phyloP scores from a whole-genome alignment of 2,329 filamentous ascomycete species.

The Trichoderma atrobrunneum region DNA sequence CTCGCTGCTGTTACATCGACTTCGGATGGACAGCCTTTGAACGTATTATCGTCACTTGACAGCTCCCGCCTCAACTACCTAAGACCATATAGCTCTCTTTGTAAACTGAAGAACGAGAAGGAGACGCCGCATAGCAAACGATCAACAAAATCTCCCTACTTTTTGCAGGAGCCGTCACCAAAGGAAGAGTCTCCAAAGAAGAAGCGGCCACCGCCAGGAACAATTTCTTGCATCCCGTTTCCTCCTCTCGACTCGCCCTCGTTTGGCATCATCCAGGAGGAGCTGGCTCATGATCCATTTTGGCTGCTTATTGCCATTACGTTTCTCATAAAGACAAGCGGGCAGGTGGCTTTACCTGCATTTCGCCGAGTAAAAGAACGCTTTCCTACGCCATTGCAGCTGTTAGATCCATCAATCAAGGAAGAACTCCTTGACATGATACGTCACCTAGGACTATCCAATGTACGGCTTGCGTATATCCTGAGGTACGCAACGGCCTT shows the following conservation, averaged over 20 bases:
- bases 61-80: neutral
- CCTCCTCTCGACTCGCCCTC: slow-evolving; percentile 59
- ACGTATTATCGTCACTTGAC: neutral
- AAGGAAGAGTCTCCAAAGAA: slow-evolving; percentile 20
- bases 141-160: slow-evolving; percentile 35
- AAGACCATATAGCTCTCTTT: neutral
- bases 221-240: slow-evolving; percentile 59
- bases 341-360: slow-evolving; percentile 69
- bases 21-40: neutral
- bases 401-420: slow-evolving; percentile 53
- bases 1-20: neutral
- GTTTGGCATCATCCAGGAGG: slow-evolving; percentile 85
- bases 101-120: neutral
- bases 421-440: slow-evolving; percentile 61
- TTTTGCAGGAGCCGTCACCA: slow-evolving; percentile 24
- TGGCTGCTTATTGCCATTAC: slow-evolving; percentile 77
- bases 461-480: slow-evolving; percentile 63
- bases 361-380: slow-evolving; percentile 65
- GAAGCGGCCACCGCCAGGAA: slow-evolving; percentile 41
- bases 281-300: slow-evolving; percentile 71
- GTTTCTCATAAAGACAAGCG: slow-evolving; percentile 79
- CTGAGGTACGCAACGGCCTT: slow-evolving; percentile 70
- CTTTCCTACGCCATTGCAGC: slow-evolving; percentile 64
- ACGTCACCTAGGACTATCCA: slow-evolving; percentile 67
- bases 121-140: slow-evolving; percentile 16